Evolutionary conservation across 805 yeast genomes (phyloP).

Genomic region (Teunomyces stri): DNA sequence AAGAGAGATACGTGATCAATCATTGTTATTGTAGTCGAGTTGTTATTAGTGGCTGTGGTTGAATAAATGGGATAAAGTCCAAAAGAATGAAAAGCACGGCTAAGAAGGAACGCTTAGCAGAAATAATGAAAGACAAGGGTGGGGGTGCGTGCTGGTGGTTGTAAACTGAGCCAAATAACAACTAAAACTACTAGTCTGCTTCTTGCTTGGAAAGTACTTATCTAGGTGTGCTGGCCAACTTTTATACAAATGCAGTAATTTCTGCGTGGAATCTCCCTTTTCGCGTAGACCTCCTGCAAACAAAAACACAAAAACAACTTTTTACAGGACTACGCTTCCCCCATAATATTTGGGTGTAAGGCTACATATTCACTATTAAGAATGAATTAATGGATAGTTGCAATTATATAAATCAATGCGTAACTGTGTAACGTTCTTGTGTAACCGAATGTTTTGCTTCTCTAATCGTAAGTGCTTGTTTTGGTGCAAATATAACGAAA

Average conservation of each 20-base stretch:
- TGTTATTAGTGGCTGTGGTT: neutral
- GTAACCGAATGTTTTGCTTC: neutral
- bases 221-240: constrained; percentile 5
- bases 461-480: neutral
- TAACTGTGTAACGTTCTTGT: no score
- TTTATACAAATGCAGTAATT: constrained; percentile 12
- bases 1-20: constrained; percentile 27
- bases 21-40: constrained; percentile 4
- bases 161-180: neutral
- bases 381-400: no score
- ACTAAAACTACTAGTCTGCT: neutral
- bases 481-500: neutral
- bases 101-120: neutral
- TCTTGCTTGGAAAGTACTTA: neutral
- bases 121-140: constrained; percentile 2
- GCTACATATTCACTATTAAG: neutral
- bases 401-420: no score
- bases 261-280: neutral
- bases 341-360: neutral
- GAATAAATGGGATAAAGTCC: neutral
- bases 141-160: neutral
- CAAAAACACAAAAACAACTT: neutral
- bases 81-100: constrained; percentile 4
- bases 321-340: neutral
- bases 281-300: constrained; percentile 4